Evolutionary conservation across 768 basidiomycete genomes (phyloP).

Genomic region (Pholiota conissans): DNA sequence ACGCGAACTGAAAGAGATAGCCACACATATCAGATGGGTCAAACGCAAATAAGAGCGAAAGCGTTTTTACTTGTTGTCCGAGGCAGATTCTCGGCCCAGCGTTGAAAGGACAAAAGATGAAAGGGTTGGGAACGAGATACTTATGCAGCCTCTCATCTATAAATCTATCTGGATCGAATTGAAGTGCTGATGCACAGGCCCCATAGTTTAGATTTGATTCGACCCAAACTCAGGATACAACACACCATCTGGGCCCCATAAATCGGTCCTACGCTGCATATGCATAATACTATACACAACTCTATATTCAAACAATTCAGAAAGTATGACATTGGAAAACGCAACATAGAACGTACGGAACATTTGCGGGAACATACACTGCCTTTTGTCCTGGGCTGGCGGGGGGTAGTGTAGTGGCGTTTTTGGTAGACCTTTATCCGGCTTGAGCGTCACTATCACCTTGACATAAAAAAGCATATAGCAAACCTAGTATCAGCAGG

Average conservation of each 20-base stretch:
- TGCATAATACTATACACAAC: slow-evolving; percentile 44
- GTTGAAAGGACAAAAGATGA: slow-evolving; percentile 39
- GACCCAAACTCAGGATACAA: too few relatives aligned
- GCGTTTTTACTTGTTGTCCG: slow-evolving; percentile 39
- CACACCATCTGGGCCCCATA: slow-evolving; percentile 70
- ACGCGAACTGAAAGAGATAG: slow-evolving; percentile 38
- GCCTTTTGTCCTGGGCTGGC: too few relatives aligned
- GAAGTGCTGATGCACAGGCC: slow-evolving; percentile 1
- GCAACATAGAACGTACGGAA: neutral
- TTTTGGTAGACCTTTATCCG: neutral
- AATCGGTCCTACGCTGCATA: slow-evolving; percentile 62
- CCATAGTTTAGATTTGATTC: neutral
- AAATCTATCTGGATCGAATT: slow-evolving; percentile 45
- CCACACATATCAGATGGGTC: neutral
- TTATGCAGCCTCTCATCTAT: slow-evolving; percentile 48
- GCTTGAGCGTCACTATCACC: slow-evolving; percentile 19
- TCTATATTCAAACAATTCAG: neutral
- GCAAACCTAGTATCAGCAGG: too few relatives aligned
- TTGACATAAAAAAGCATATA: too few relatives aligned
- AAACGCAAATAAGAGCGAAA: too few relatives aligned
- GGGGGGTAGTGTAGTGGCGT: too few relatives aligned
- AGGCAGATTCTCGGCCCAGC: slow-evolving; percentile 35
- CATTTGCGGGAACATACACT: too few relatives aligned
- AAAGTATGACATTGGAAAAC: neutral
- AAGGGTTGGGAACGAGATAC: slow-evolving; percentile 42